These are phyloP conservation scores for Yamadazyma oceani DNA, from an alignment of 1,139 yeast genomes.

Conservation along the genomic window DNA sequence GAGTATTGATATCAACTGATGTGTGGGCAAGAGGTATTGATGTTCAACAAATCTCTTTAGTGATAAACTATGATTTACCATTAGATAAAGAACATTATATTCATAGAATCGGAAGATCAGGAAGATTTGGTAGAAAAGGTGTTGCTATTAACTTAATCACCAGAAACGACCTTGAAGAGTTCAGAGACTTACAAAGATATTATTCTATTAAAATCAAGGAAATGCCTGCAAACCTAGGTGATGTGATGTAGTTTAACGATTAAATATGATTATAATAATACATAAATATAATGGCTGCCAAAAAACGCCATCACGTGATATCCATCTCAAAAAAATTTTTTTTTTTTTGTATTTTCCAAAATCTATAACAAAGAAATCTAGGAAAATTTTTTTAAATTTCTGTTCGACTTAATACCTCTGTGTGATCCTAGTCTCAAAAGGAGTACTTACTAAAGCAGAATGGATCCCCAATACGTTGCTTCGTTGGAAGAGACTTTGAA, in stretches of 20 bases:
- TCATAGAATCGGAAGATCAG: slow-evolving; percentile 93
- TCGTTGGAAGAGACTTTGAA: slow-evolving; percentile 76
- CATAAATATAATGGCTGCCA: too few relatives aligned
- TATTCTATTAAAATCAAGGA: slow-evolving; percentile 79
- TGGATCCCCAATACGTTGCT: slow-evolving; percentile 72
- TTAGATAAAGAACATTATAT: slow-evolving; percentile 82
- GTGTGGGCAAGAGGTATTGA: slow-evolving; percentile 98
- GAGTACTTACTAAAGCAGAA: slow-evolving; percentile 8
- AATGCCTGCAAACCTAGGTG: slow-evolving; percentile 80
- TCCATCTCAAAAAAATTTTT: slow-evolving; percentile 6
- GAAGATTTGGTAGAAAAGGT: slow-evolving; percentile 95
- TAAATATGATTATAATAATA: too few relatives aligned
- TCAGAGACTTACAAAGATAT: slow-evolving; percentile 72
- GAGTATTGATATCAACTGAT: slow-evolving; percentile 91
- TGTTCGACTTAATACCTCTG: not conserved
- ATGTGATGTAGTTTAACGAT: slow-evolving; percentile 25
- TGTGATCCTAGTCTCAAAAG: not conserved
- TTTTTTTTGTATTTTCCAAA: slow-evolving; percentile 1
- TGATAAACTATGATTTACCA: slow-evolving; percentile 90
- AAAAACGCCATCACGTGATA: slow-evolving; percentile 1
- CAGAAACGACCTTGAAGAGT: slow-evolving; percentile 56
- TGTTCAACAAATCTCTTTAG: slow-evolving; percentile 95
- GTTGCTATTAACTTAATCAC: slow-evolving; percentile 89
- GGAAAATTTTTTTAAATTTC: not conserved
- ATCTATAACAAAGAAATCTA: slow-evolving; percentile 1